These are phyloP conservation scores for Xylaria palmicola DNA, from an alignment of 495 filamentous ascomycete species.

Conservation along the genomic window DNA sequence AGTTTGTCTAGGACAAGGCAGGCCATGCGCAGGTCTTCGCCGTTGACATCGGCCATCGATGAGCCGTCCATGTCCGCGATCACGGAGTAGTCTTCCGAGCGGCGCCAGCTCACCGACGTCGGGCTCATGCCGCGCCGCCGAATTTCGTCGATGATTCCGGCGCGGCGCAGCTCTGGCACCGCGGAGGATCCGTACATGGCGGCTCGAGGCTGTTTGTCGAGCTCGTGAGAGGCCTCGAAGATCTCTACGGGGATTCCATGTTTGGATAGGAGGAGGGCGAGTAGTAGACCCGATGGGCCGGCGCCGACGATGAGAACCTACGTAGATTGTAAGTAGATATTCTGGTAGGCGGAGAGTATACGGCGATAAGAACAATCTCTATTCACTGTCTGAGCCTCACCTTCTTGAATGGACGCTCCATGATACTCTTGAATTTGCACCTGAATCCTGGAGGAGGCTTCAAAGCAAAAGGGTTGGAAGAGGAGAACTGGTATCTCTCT, in stretches of 20 bases:
- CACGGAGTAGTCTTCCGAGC: slow-evolving; percentile 32
- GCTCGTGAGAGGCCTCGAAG: slow-evolving; percentile 47
- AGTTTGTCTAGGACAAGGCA: slow-evolving; percentile 38
- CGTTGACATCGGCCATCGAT: slow-evolving; percentile 30
- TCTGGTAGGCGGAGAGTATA: not conserved
- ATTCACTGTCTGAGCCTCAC: not conserved
- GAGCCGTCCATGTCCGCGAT: slow-evolving; percentile 34
- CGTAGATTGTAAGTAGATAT: not conserved
- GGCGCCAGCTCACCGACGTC: slow-evolving; percentile 53
- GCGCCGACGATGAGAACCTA: slow-evolving; percentile 53
- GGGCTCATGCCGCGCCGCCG: slow-evolving; percentile 47
- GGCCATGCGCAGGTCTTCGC: slow-evolving; percentile 38
- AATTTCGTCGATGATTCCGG: slow-evolving; percentile 57
- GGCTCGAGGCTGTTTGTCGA: slow-evolving; percentile 56
- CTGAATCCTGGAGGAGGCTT: not conserved
- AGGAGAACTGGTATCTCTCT: not conserved
- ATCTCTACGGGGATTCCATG: slow-evolving; percentile 52
- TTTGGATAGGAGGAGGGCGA: slow-evolving; percentile 54
- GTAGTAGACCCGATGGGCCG: slow-evolving; percentile 56
- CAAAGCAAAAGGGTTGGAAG: not conserved
- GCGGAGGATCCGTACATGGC: slow-evolving; percentile 54
- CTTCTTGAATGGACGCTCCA: slow-evolving; percentile 15
- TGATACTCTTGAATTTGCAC: not conserved
- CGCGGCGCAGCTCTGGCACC: slow-evolving; percentile 53
- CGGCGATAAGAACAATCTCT: not conserved